Percentiles rank a stretch among this genome's conserved stretches.
Conservation (phyloP, 129 eudicot species). For the Scalesia atractyloides region DNA sequence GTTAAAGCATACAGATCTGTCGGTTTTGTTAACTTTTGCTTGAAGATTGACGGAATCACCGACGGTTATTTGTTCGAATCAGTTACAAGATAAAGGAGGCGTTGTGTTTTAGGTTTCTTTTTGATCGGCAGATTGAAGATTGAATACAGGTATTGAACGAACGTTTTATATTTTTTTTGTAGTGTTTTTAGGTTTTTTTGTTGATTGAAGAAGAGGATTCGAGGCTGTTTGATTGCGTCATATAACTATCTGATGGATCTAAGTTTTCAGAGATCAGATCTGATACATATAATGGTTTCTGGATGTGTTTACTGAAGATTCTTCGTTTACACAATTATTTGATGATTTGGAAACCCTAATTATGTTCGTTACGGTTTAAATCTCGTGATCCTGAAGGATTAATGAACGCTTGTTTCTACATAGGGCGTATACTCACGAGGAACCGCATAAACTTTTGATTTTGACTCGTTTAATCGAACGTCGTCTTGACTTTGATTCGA, state of each 20-base stretch:
- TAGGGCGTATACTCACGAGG: constrained; percentile 17
- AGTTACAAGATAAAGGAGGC: constrained; percentile 12
- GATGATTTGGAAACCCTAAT: constrained; percentile 20
- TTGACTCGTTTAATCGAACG: constrained; percentile 4
- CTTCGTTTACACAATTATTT: constrained; percentile 14
- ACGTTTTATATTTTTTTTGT: constrained; percentile 14
- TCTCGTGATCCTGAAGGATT: constrained; percentile 13
- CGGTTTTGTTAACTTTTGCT: background rate
- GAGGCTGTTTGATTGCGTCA: constrained; percentile 10
- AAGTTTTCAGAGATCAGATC: constrained; percentile 25
- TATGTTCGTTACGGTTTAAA: constrained; percentile 15
- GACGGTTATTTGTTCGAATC: background rate
- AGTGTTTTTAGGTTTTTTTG: constrained; percentile 29
- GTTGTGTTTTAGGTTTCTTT: constrained; percentile 3
- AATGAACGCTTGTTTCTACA: constrained; percentile 15
- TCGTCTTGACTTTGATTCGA: constrained; percentile 21
- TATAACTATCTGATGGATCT: constrained; percentile 15
- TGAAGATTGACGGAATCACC: constrained; percentile 27
- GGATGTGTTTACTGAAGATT: constrained; percentile 25
- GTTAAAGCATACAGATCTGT: constrained; percentile 3
- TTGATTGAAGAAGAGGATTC: constrained; percentile 3
- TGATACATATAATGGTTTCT: background rate
- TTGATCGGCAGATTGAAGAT: constrained; percentile 22
- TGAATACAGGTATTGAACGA: constrained; percentile 32
- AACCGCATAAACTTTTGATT: constrained; percentile 8